A percentile compares a stretch with the other conserved stretches of the same genome.
Evolutionary conservation across 768 basidiomycete species (phyloP).

Genomic region (Phaeotremella fagi): DNA sequence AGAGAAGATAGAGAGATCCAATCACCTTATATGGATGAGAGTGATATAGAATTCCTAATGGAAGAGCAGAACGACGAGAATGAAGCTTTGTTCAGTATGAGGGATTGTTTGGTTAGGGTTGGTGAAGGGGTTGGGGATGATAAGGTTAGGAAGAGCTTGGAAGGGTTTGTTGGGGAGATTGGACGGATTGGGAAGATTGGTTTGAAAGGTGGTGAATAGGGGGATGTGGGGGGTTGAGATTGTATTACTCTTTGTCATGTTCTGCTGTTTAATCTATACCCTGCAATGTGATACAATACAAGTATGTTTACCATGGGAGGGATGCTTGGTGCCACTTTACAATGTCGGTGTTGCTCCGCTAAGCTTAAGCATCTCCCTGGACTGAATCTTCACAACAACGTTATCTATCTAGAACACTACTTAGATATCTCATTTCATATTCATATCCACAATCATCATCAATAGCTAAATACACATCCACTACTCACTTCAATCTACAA

Average conservation of each 20-base stretch:
- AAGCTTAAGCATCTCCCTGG: too few species aligned
- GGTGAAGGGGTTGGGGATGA: background rate
- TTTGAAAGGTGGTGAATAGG: background rate
- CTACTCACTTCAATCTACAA: too few species aligned
- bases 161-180: constrained; percentile 3
- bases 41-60: constrained; percentile 15
- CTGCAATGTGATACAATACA: background rate
- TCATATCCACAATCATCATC: too few species aligned
- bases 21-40: constrained; percentile 22
- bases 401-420: too few species aligned
- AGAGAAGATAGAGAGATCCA: constrained; percentile 13
- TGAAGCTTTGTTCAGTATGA: constrained; percentile 14
- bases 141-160: constrained; percentile 1
- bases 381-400: too few species aligned
- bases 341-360: too few species aligned
- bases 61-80: constrained; percentile 25
- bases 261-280: background rate
- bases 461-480: too few species aligned
- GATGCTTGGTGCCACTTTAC: too few species aligned
- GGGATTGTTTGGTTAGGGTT: constrained; percentile 8
- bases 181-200: constrained; percentile 3
- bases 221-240: background rate
- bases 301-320: too few species aligned
- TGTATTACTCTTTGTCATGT: too few species aligned
- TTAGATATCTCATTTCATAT: too few species aligned